Conservation (phyloP, 2,329 filamentous ascomycete genomes). For the Proliferodiscus dingleyae region DNA sequence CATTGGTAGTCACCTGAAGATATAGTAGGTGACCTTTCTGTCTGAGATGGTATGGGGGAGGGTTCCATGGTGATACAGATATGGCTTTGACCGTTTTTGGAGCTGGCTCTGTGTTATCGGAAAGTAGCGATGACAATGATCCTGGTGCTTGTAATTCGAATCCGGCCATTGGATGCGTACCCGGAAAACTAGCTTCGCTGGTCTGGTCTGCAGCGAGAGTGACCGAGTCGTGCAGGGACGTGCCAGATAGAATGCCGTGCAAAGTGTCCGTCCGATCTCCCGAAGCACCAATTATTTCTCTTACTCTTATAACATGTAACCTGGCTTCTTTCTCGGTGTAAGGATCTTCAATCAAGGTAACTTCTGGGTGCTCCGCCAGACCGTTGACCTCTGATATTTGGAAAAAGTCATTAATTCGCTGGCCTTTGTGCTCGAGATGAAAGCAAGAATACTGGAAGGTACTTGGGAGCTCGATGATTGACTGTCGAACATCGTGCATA, state of each 20-base stretch:
- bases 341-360: slow-evolving; percentile 83
- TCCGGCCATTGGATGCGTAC: slow-evolving; percentile 55
- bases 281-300: slow-evolving; percentile 89
- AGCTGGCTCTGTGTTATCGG: slow-evolving; percentile 57
- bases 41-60: slow-evolving; percentile 83
- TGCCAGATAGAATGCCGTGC: slow-evolving; percentile 78
- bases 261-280: slow-evolving; percentile 83
- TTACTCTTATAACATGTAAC: slow-evolving; percentile 84
- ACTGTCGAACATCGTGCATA: slow-evolving; percentile 94
- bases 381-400: slow-evolving; percentile 85
- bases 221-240: slow-evolving; percentile 82
- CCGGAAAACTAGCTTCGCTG: slow-evolving; percentile 32
- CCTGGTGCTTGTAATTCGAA: slow-evolving; percentile 74
- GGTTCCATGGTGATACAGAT: slow-evolving; percentile 90
- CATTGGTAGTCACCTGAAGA: slow-evolving; percentile 80
- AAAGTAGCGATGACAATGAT: slow-evolving; percentile 66
- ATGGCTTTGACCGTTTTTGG: slow-evolving; percentile 91
- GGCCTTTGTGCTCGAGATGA: slow-evolving; percentile 85
- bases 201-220: slow-evolving; percentile 32
- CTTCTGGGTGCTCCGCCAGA: slow-evolving; percentile 70
- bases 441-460: slow-evolving; percentile 99
- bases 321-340: slow-evolving; percentile 98
- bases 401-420: slow-evolving; percentile 91
- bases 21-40: slow-evolving; percentile 93
- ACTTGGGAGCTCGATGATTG: slow-evolving; percentile 85